These are phyloP conservation scores for Neofusicoccum umdonicola DNA, from an alignment of 2,329 filamentous ascomycete species.

Conservation along the genomic window DNA sequence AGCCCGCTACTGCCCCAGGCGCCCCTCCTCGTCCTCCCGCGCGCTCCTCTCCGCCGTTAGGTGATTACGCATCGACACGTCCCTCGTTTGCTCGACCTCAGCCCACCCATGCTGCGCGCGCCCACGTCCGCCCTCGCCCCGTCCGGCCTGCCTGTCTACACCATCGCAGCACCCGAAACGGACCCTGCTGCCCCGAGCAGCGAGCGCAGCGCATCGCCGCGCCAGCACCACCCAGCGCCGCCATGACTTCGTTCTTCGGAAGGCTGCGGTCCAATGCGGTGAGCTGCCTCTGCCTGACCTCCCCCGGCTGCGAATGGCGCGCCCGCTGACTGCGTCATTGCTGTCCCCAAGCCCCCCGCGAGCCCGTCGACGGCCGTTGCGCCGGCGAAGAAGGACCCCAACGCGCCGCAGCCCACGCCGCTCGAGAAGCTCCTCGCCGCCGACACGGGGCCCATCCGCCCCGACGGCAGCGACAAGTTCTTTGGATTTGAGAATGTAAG, in stretches of 20 bases:
- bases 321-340: constrained; percentile 11
- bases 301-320: background rate
- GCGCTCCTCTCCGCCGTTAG: background rate
- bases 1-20: constrained; percentile 4
- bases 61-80: background rate
- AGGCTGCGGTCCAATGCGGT: constrained; percentile 52
- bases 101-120: constrained; percentile 6
- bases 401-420: constrained; percentile 56
- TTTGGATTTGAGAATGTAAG: constrained; percentile 97
- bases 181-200: constrained; percentile 13
- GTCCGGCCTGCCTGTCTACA: background rate
- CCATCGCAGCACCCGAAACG: constrained; percentile 1
- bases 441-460: constrained; percentile 75
- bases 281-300: constrained; percentile 26
- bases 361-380: constrained; percentile 46
- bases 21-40: background rate
- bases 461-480: constrained; percentile 95
- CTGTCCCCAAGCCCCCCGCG: constrained; percentile 42
- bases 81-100: constrained; percentile 1
- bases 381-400: constrained; percentile 59
- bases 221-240: constrained; percentile 19
- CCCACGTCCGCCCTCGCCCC: background rate
- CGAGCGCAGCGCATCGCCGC: background rate
- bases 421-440: constrained; percentile 78
- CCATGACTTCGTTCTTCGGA: constrained; percentile 55